Percentiles rank a stretch among this genome's conserved stretches.
These are phyloP conservation scores for Cyberlindnera xishuangbannaensis DNA, from an alignment of 805 yeast species.

Conservation along the genomic window DNA sequence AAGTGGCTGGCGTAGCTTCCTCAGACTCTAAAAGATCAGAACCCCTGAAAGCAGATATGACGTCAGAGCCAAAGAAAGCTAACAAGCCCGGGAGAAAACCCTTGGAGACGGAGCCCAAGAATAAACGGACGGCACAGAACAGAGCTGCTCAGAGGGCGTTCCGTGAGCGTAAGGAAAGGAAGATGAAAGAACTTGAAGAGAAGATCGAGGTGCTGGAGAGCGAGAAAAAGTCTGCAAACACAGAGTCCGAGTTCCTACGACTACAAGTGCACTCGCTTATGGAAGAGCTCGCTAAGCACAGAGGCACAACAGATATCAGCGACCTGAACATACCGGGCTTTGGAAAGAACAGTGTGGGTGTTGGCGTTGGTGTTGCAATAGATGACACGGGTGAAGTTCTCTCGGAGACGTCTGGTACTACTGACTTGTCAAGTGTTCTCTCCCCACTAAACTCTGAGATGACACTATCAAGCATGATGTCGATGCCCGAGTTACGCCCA, in stretches of 20 bases:
- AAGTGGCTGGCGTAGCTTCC: slow-evolving; percentile 5
- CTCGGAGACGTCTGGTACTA: neutral
- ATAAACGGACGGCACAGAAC: slow-evolving; percentile 92
- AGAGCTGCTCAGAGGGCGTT: slow-evolving; percentile 98
- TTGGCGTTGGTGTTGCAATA: too few relatives aligned
- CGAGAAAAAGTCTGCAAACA: slow-evolving; percentile 58
- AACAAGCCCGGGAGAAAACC: slow-evolving; percentile 80
- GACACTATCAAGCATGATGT: slow-evolving; percentile 3
- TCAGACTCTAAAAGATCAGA: slow-evolving; percentile 18
- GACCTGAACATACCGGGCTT: slow-evolving; percentile 24
- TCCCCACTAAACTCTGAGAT: slow-evolving; percentile 1
- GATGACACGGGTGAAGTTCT: neutral
- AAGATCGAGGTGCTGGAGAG: slow-evolving; percentile 69
- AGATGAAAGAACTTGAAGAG: slow-evolving; percentile 78
- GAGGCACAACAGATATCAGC: slow-evolving; percentile 31
- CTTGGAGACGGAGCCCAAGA: slow-evolving; percentile 69
- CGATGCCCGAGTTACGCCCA: too few relatives aligned
- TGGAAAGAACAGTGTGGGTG: neutral
- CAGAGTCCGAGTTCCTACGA: slow-evolving; percentile 69
- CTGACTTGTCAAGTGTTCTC: too few relatives aligned
- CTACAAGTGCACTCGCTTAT: slow-evolving; percentile 72
- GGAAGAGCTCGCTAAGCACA: slow-evolving; percentile 59
- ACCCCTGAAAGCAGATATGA: too few relatives aligned
- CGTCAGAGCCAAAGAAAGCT: slow-evolving; percentile 26
- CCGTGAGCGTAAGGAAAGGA: slow-evolving; percentile 86